Base-by-base conservation (phyloP, 768 basidiomycete species). In the Boletus rubroflammeus region DNA sequence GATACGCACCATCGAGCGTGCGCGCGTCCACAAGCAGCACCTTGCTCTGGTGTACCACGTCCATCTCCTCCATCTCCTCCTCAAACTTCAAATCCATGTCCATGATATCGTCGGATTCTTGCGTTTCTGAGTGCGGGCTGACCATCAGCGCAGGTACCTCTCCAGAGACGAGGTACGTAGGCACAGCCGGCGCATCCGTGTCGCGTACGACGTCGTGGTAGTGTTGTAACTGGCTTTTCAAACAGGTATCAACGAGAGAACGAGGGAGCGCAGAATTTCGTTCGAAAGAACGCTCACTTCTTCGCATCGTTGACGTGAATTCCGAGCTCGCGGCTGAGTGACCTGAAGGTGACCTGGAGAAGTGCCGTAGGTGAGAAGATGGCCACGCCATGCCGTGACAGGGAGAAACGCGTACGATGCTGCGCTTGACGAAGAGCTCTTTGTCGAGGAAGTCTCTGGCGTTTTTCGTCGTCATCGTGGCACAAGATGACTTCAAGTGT, bases 231-330 rank as follows among this genome's bases (percentile, higher is more conserved):
- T 86, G 84, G 62, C 90, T 92, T 47, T 49, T 25, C 38, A 47
- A 25, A 34, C 29, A 34, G 26, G 11, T n/a, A 17, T 48, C 35
- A 47, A 48, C 38, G 14, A 31, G 1, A 1, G 19, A 13, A 38
- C 21, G 28, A 42, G n/a, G n/a, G 38, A 23, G 15, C 10, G 25
- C 11, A 6, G 21, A 23, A 29, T 11, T 35, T 19, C 6, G 17
- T 29, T 21, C 0, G 3, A 44, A 10, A 19, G 6, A 29, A 28
- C 8, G 8, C 64, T 53, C 47, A 91, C 90, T 84, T 86, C 67
- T 91, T 93, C 19, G 90, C 90, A 35, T 72, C 72, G 67, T 90
- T 88, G 62, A 91, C 88, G 62, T 91, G 85, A 50, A 92, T 76
- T 0, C 76, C 75, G 41, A 89, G 76, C 38, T 80, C 81, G 58